These are phyloP conservation scores for Claviceps maximensis DNA, from an alignment of 2,329 filamentous ascomycete species.

Conservation along the genomic window DNA sequence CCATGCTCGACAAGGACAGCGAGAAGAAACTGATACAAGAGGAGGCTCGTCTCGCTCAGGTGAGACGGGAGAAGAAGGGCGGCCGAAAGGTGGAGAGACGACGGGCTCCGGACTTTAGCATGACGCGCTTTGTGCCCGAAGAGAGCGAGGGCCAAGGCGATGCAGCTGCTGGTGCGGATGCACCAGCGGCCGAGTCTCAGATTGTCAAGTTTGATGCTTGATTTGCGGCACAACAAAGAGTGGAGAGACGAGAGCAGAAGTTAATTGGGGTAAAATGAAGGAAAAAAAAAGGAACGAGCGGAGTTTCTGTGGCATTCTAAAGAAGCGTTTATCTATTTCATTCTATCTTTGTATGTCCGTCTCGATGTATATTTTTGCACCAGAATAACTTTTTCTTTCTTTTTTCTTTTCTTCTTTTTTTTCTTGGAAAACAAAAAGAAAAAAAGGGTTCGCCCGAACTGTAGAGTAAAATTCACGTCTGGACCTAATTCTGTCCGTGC, in stretches of 20 bases:
- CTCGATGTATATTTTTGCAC: no score
- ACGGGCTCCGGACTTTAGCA: slow-evolving; percentile 38
- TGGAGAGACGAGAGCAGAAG: background rate
- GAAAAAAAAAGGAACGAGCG: background rate
- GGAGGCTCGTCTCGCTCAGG: slow-evolving; percentile 29
- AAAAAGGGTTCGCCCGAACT: no score
- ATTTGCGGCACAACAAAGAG: background rate
- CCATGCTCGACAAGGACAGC: slow-evolving; percentile 58
- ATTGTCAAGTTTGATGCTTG: background rate
- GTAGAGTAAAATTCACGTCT: no score
- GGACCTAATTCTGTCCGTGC: no score
- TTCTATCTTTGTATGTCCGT: no score
- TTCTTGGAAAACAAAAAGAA: no score
- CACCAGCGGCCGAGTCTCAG: slow-evolving; percentile 12
- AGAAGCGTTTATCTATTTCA: background rate
- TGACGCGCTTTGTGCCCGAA: slow-evolving; percentile 40
- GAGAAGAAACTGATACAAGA: slow-evolving; percentile 41
- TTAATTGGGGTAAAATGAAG: no score
- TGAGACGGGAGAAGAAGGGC: slow-evolving; percentile 23
- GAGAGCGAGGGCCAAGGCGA: slow-evolving; percentile 22
- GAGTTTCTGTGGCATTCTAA: slow-evolving; percentile 3
- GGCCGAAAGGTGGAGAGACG: slow-evolving; percentile 18
- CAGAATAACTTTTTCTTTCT: no score
- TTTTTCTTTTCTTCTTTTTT: no score
- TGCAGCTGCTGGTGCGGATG: slow-evolving; percentile 10